Conservation (phyloP, 2,329 filamentous ascomycete species). For the Aspergillus costaricaensis region DNA sequence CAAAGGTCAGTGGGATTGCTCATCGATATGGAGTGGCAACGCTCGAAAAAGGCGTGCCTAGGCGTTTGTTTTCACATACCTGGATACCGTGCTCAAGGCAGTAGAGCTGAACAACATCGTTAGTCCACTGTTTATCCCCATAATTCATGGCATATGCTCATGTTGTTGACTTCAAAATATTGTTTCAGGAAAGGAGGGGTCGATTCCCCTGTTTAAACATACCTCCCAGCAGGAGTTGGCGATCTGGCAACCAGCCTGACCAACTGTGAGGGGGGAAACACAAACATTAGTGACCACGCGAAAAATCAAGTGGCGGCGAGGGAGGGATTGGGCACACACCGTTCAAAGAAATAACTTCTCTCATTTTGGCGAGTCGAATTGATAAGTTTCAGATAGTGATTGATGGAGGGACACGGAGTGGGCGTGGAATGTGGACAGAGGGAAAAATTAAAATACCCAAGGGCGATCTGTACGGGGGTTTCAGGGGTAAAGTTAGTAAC, state of each 20-base stretch:
- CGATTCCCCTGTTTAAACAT: slow-evolving; percentile 48
- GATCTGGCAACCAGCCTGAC: slow-evolving; percentile 99
- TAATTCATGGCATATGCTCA: slow-evolving; percentile 8
- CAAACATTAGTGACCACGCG: slow-evolving; percentile 28
- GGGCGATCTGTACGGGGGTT: slow-evolving; percentile 27
- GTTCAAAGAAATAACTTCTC: slow-evolving; percentile 99
- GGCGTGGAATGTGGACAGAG: slow-evolving; percentile 28
- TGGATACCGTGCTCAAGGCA: slow-evolving; percentile 99
- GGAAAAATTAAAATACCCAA: slow-evolving; percentile 36
- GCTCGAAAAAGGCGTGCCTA: background rate
- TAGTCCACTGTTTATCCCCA: slow-evolving; percentile 25
- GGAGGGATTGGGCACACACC: slow-evolving; percentile 60
- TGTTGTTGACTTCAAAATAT: slow-evolving; percentile 1
- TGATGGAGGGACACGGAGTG: slow-evolving; percentile 19
- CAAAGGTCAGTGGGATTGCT: slow-evolving; percentile 23
- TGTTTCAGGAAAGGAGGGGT: slow-evolving; percentile 8
- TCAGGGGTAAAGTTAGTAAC: slow-evolving; percentile 28
- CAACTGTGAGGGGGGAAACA: slow-evolving; percentile 64
- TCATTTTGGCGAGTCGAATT: slow-evolving; percentile 67
- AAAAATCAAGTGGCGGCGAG: slow-evolving; percentile 22
- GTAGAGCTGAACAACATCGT: slow-evolving; percentile 73
- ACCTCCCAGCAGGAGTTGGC: slow-evolving; percentile 99
- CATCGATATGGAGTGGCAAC: background rate
- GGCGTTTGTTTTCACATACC: slow-evolving; percentile 59
- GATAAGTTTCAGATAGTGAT: slow-evolving; percentile 18